Evolutionary conservation across 495 filamentous ascomycete species (phyloP).

Genomic region (Aspergillus nidulans): DNA sequence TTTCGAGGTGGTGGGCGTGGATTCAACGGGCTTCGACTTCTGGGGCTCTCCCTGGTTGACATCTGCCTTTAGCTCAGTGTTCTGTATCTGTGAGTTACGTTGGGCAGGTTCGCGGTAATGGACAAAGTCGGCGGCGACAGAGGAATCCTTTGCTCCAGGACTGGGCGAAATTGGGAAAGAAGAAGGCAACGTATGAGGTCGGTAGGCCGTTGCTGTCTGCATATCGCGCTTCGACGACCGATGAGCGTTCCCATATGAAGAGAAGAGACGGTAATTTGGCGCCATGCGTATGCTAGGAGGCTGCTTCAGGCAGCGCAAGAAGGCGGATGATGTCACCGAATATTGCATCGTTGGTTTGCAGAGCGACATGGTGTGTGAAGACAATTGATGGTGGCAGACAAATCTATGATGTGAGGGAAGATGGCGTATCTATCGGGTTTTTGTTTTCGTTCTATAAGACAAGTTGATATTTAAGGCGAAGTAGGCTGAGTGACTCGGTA

Average conservation of each 20-base stretch:
- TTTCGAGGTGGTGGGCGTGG: constrained; percentile 33
- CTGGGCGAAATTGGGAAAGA: constrained; percentile 64
- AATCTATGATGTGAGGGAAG: constrained; percentile 4
- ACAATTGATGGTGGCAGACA: background rate
- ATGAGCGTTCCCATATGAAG: constrained; percentile 51
- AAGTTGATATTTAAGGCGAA: constrained; percentile 13
- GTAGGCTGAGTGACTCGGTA: constrained; percentile 5
- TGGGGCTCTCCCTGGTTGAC: constrained; percentile 64
- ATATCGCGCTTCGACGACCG: constrained; percentile 57
- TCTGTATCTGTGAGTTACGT: constrained; percentile 21
- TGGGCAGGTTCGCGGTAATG: constrained; percentile 17
- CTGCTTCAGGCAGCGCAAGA: constrained; percentile 46
- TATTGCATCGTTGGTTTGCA: constrained; percentile 30
- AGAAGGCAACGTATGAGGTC: constrained; percentile 64
- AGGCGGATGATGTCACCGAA: constrained; percentile 53
- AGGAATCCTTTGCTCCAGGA: constrained; percentile 60
- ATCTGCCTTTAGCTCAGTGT: constrained; percentile 24
- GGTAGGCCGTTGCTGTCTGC: constrained; percentile 71
- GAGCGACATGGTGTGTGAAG: constrained; percentile 29
- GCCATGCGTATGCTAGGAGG: constrained; percentile 42
- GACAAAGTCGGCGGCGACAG: constrained; percentile 55
- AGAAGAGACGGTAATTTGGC: constrained; percentile 60
- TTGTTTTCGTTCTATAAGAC: constrained; percentile 11
- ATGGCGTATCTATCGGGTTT: background rate
- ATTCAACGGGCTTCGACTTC: constrained; percentile 41